phyloP scores from a whole-genome alignment of 192 early-diverging fungal genomes.

The Globomyces pollinis-pini region DNA sequence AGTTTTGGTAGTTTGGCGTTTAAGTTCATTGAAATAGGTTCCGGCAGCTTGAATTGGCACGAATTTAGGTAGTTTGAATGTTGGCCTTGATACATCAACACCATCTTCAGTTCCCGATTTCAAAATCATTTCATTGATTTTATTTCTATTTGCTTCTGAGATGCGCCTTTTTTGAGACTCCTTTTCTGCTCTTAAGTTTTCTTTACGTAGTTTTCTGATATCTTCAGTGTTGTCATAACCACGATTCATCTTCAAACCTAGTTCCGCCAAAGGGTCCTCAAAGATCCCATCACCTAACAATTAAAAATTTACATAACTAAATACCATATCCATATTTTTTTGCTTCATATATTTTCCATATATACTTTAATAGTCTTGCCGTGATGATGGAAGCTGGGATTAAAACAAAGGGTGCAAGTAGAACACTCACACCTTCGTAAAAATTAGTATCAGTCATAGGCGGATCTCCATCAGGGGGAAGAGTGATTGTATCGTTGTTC shows the following conservation, averaged over 20 bases:
- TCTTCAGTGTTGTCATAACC: constrained; percentile 37
- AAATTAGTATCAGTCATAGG: constrained; percentile 22
- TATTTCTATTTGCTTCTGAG: neutral
- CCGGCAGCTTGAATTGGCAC: constrained; percentile 26
- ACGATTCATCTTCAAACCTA: constrained; percentile 34
- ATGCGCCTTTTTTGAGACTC: neutral
- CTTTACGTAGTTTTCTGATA: constrained; percentile 48
- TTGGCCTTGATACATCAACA: neutral
- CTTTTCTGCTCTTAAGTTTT: constrained; percentile 19
- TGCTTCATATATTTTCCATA: constrained; percentile 37
- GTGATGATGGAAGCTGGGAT: constrained; percentile 37
- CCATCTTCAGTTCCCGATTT: neutral
- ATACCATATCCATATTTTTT: constrained; percentile 41
- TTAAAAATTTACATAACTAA: neutral
- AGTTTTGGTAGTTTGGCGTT: constrained; percentile 27
- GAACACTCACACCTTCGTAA: constrained; percentile 25
- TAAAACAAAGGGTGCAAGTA: constrained; percentile 38
- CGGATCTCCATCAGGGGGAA: constrained; percentile 23
- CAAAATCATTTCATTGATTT: neutral
- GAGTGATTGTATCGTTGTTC: constrained; percentile 5
- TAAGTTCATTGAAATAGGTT: constrained; percentile 30
- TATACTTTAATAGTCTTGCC: constrained; percentile 32
- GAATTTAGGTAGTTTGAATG: constrained; percentile 17
- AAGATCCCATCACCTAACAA: constrained; percentile 43
- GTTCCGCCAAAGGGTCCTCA: constrained; percentile 41